These are phyloP conservation scores for Cicer chorassanicum DNA, from an alignment of 306 rosid genomes.

Conservation along the genomic window DNA sequence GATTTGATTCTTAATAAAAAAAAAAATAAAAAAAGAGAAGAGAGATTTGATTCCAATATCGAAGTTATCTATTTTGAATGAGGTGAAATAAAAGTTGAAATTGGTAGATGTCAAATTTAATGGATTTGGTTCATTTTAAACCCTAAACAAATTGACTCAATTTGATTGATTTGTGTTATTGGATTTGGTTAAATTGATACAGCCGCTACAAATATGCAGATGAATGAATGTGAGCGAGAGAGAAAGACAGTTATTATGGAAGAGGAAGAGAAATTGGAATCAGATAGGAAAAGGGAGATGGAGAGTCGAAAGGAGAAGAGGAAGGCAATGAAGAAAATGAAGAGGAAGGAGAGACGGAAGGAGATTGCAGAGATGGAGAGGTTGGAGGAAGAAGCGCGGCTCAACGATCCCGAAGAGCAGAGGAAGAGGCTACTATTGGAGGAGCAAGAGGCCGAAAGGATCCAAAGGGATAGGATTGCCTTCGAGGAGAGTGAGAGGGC, in stretches of 20 bases:
- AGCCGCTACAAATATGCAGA: too few species aligned
- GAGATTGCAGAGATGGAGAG: slow-evolving; percentile 64
- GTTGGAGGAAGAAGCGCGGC: slow-evolving; percentile 61
- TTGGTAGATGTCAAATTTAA: too few species aligned
- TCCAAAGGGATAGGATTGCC: slow-evolving; percentile 57
- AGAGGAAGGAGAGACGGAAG: slow-evolving; percentile 72
- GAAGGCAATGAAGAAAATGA: slow-evolving; percentile 76
- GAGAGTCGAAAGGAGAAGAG: slow-evolving; percentile 81
- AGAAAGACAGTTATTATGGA: neutral
- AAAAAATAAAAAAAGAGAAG: too few species aligned
- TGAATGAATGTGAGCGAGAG: neutral
- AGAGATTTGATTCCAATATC: too few species aligned
- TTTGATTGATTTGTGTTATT: too few species aligned
- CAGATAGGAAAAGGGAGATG: neutral
- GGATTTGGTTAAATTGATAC: too few species aligned
- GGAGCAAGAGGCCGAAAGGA: slow-evolving; percentile 70
- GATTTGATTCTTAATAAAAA: too few species aligned
- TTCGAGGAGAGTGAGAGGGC: slow-evolving; percentile 78
- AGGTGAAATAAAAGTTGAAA: too few species aligned
- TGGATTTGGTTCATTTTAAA: too few species aligned
- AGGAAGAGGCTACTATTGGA: slow-evolving; percentile 48
- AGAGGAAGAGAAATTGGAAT: neutral
- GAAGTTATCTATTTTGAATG: too few species aligned
- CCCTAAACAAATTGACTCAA: too few species aligned
- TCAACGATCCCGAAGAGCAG: slow-evolving; percentile 73